Evolutionary conservation across 805 yeast species (phyloP).

Genomic region (Saturnispora ahearnii): DNA sequence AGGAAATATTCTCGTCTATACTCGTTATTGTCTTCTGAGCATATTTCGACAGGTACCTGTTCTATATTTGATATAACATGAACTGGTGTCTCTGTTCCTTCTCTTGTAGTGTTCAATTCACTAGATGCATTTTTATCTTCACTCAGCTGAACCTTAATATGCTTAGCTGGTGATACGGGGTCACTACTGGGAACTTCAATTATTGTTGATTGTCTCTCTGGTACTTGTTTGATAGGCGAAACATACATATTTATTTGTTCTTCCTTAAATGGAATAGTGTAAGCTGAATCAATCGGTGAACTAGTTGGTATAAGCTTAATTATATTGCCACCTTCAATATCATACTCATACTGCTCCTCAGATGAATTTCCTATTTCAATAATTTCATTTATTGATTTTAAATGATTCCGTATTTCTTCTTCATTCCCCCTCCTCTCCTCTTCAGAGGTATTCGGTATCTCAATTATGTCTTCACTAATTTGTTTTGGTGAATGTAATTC

Average conservation of each 20-base stretch:
- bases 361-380: constrained; percentile 9
- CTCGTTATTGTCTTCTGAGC: too few species aligned
- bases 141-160: neutral
- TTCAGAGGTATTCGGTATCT: constrained; percentile 9
- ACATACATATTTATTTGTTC: neutral
- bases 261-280: neutral
- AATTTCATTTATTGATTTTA: neutral
- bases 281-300: constrained; percentile 6
- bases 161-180: neutral
- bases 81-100: neutral
- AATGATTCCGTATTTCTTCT: neutral
- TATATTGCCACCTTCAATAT: neutral
- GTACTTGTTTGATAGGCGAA: neutral
- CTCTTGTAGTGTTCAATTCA: neutral
- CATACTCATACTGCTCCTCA: neutral
- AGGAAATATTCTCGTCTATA: neutral
- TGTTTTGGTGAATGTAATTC: constrained; percentile 1
- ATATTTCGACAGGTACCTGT: too few species aligned
- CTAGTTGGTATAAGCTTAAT: constrained; percentile 8
- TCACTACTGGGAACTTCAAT: constrained; percentile 6
- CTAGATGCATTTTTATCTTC: neutral
- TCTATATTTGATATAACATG: too few species aligned
- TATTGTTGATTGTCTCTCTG: neutral
- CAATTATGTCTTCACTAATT: neutral
- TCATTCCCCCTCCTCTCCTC: neutral